Base-by-base conservation (phyloP, 202 grass and related monocot species). In the Saccharum hybrid region DNA sequence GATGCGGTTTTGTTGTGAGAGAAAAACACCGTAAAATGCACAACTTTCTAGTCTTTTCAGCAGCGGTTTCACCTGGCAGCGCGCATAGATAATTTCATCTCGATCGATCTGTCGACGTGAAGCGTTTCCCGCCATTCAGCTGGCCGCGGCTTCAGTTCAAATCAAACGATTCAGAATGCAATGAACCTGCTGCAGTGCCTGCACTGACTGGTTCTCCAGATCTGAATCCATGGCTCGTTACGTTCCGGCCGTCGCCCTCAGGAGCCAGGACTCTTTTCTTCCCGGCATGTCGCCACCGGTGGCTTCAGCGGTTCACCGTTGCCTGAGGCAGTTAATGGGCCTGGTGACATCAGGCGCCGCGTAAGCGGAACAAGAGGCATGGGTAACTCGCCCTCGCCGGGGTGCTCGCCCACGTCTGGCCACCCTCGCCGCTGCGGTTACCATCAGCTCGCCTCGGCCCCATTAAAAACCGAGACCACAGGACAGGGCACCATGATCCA, bases 41-140 rank as follows among this genome's bases (percentile, higher is more conserved):
- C 11, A 63, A 52, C 9, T 39, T 43, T 79, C 18, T 38, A 12
- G 22, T 16, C 10, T 16, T 56, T 4, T 63, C 84, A 80, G 75
- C 57, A 54, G 26, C 33, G 42, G 15, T 63, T 62, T 80, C 39
- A 4, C 30, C 49, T 43, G 51, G 63, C 39, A 61, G 52, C 51
- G 33, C 10, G 18, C 61, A 10, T 30, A 72, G 70, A 64, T 76
- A 77, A 22, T 66, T 60, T 77, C 78, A 34, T 33, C 51, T 14
- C 11, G 16, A 9, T 18, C 12, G 12, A 59, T 63, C 52, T 31
- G 83, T 69, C 84, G 68, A 90, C 88, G 75, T 39, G 75, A 90
- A 79, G 61, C 74, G 3, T 64, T 83, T 79, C 84, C 74, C 68
- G 88, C 68, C 84, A 80, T 78, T 70, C 80, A 78, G 84, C n/a